Base-by-base conservation (phyloP, 2,329 filamentous ascomycete genomes). In the Nectriaceae sp. region DNA sequence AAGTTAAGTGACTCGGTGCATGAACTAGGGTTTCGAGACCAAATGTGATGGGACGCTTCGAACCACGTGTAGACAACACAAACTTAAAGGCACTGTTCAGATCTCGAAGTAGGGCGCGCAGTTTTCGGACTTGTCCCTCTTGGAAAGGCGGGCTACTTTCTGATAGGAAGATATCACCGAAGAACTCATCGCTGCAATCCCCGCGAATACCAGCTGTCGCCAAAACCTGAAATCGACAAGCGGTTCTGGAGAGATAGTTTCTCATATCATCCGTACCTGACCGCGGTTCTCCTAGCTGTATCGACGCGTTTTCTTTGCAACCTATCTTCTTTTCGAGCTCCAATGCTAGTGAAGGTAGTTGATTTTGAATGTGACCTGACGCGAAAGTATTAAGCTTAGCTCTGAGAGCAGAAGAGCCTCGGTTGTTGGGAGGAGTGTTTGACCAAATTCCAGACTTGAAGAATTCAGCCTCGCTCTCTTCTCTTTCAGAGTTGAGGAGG, bases 161-260 rank as follows among this genome's bases (percentile, higher is more conserved):
- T n/a, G n/a, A n/a, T n/a, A n/a, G n/a, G n/a, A 39, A 21, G n/a
- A 6, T 21, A 13, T 40, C 8, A n/a, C 40, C 33, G 21, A 47
- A 47, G 33, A 47, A 47, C 11, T 21, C 31, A 20, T 47, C 45
- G 40, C 33, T 38, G 5, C 38, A 47, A 20, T 47, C 45, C 1
- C 45, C 45, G 8, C 35, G 24, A 13, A 43, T 33, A 4, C 39
- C 45, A 3, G 40, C 45, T 6, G 11, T 21, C 24, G 40, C 21
- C 15, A 47, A 15, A 18, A 33, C 33, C 13, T 43, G 45, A 19
- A 47, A 47, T 3, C n/a, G 40, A 10, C 35, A 18, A n/a, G 40
- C 40, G 6, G 33, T 40, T 18, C 33, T 43, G 19, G 42, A 16
- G 40, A 47, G 42, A 40, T 40, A 43, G n/a, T 13, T 39, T 19